phyloP scores from a whole-genome alignment of 192 early-diverging fungal species.

The Cladochytrium replicatum region DNA sequence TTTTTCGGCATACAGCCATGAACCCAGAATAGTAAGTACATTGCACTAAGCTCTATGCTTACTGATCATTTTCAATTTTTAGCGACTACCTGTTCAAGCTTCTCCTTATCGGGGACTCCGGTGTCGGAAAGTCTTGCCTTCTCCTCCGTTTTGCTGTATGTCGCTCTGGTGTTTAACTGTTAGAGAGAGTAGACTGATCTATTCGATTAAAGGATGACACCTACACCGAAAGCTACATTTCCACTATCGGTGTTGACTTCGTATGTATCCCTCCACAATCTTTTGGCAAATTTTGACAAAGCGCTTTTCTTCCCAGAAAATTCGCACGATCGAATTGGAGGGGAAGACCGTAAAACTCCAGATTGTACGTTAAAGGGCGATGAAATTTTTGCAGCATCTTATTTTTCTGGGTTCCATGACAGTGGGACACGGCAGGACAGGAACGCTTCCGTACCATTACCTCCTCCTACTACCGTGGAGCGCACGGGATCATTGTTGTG shows the following conservation, averaged over 20 bases:
- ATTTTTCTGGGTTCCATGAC: not conserved
- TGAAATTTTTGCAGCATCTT: not conserved
- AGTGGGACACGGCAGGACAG: conserved; percentile 98
- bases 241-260: conserved; percentile 98
- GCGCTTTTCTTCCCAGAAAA: conserved; percentile 60
- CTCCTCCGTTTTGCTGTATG: conserved; percentile 86
- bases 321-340: conserved; percentile 96
- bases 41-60: not conserved
- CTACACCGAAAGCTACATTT: conserved; percentile 97
- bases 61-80: conserved; percentile 14
- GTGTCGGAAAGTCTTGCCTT: conserved; percentile 96
- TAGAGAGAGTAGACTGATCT: not conserved
- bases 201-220: conserved; percentile 75
- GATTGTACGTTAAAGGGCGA: conserved; percentile 53
- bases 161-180: not conserved
- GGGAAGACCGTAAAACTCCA: conserved; percentile 97
- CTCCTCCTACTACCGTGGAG: conserved; percentile 94
- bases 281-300: conserved; percentile 2
- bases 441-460: conserved; percentile 99
- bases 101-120: conserved; percentile 96
- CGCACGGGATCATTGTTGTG: conserved; percentile 97
- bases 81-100: conserved; percentile 99
- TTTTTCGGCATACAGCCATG: too few species aligned
- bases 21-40: conserved; percentile 36
- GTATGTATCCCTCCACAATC: conserved; percentile 36